phyloP scores from a whole-genome alignment of 2,329 filamentous ascomycete species.

The Purpureocillium takamizusanense region DNA sequence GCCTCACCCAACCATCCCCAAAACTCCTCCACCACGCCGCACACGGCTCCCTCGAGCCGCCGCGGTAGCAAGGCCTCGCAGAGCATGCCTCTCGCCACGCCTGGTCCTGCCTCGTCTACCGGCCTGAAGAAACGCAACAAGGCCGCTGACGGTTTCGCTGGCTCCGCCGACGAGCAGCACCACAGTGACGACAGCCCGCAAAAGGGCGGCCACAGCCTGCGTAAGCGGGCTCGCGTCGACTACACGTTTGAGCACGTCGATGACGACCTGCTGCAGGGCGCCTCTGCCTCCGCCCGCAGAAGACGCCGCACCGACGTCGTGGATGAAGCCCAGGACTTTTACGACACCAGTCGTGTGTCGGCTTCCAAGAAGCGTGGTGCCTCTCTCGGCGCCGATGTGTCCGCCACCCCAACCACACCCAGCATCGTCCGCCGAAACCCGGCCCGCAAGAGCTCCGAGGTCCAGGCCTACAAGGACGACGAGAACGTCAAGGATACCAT shows the following conservation, averaged over 20 bases:
- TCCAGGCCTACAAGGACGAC: slow-evolving; percentile 28
- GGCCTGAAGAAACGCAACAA: slow-evolving; percentile 33
- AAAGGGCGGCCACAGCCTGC: slow-evolving; percentile 50
- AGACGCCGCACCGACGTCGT: slow-evolving; percentile 26
- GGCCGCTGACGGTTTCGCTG: slow-evolving; percentile 28
- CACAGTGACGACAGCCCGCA: slow-evolving; percentile 40
- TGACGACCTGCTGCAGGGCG: slow-evolving; percentile 31
- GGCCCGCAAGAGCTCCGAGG: slow-evolving; percentile 26
- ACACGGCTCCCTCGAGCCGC: slow-evolving; percentile 18
- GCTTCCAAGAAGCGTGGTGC: slow-evolving; percentile 26
- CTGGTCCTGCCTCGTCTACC: slow-evolving; percentile 17
- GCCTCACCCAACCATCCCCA: slow-evolving; percentile 16
- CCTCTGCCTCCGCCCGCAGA: slow-evolving; percentile 23
- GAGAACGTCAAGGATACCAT: slow-evolving; percentile 49
- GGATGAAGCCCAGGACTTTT: slow-evolving; percentile 24
- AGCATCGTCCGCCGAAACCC: slow-evolving; percentile 29
- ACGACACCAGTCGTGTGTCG: slow-evolving; percentile 5
- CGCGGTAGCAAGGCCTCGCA: slow-evolving; percentile 25
- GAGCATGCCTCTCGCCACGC: slow-evolving; percentile 27
- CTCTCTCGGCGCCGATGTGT: slow-evolving; percentile 24
- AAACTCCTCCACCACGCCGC: slow-evolving; percentile 16
- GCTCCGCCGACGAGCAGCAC: slow-evolving; percentile 28
- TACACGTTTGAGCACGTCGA: slow-evolving; percentile 46
- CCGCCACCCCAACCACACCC: slow-evolving; percentile 24
- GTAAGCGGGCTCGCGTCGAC: slow-evolving; percentile 47